phyloP scores from a whole-genome alignment of 306 rosid genomes.

The Crataegus laevigata region DNA sequence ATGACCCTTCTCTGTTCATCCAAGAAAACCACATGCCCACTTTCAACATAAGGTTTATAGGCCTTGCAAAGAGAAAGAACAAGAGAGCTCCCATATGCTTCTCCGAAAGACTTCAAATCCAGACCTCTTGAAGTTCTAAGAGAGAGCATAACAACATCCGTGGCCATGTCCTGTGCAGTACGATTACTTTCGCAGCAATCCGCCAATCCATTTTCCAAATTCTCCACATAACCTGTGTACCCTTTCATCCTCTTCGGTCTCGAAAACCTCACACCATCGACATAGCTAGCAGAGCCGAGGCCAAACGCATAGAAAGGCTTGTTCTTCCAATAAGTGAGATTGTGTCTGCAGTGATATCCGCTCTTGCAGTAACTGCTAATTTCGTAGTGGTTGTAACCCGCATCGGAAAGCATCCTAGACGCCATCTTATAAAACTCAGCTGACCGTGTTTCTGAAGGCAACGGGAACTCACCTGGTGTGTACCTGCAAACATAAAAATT shows the following conservation, averaged over 20 bases:
- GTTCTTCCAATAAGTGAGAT: conserved; percentile 84
- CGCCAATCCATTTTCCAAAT: conserved; percentile 57
- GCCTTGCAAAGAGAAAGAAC: conserved; percentile 50
- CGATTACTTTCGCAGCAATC: conserved; percentile 24
- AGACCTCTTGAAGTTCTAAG: conserved; percentile 72
- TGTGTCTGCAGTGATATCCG: conserved; percentile 83
- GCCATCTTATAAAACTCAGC: conserved; percentile 81
- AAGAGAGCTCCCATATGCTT: conserved; percentile 46
- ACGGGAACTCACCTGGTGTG: conserved; percentile 75
- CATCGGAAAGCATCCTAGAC: conserved; percentile 54
- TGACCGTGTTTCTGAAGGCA: conserved; percentile 79
- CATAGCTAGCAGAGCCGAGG: conserved; percentile 80
- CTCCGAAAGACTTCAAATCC: conserved; percentile 51
- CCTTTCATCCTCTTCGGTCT: conserved; percentile 68
- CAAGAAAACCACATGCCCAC: conserved; percentile 74
- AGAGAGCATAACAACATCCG: conserved; percentile 82
- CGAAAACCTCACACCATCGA: conserved; percentile 70
- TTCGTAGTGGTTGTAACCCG: conserved; percentile 67
- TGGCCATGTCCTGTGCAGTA: conserved; percentile 49
- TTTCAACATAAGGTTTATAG: conserved; percentile 60
- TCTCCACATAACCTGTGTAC: conserved; percentile 54
- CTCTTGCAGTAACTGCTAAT: conserved; percentile 86
- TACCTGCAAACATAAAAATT: conserved; percentile 43
- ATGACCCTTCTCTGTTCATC: conserved; percentile 44
- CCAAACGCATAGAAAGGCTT: conserved; percentile 78